Percentiles rank a stretch among this genome's conserved stretches.
These are phyloP conservation scores for Trifolium repens DNA, from an alignment of 306 rosid species.

Conservation along the genomic window DNA sequence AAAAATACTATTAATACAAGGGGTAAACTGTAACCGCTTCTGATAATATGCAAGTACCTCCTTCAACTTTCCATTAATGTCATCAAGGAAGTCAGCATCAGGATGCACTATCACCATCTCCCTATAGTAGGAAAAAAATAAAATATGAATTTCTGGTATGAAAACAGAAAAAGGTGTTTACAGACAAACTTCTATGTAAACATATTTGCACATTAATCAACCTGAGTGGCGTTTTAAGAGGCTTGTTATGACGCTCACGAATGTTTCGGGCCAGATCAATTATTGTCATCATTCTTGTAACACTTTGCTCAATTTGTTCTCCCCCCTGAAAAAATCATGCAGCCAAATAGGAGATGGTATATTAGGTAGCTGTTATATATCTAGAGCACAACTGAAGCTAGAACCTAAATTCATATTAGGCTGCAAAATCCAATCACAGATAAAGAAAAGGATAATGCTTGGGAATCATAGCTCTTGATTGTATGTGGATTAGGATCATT, in stretches of 20 bases:
- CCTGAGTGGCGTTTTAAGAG: constrained; percentile 96
- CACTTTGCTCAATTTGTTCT: constrained; percentile 89
- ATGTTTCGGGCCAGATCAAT: constrained; percentile 96
- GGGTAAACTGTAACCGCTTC: neutral
- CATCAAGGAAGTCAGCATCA: constrained; percentile 82
- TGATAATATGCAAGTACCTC: constrained; percentile 63
- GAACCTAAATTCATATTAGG: constrained; percentile 4
- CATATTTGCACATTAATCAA: constrained; percentile 38
- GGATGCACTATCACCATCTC: constrained; percentile 98
- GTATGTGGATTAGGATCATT: constrained; percentile 5
- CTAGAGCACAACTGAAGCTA: constrained; percentile 29
- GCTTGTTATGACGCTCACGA: constrained; percentile 94
- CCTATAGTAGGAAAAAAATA: constrained; percentile 49
- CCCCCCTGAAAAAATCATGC: constrained; percentile 61
- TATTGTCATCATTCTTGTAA: constrained; percentile 87
- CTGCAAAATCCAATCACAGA: constrained; percentile 20
- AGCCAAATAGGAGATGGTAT: constrained; percentile 27
- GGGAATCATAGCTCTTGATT: constrained; percentile 11
- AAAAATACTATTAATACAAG: constrained; percentile 22
- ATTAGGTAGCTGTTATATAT: constrained; percentile 25
- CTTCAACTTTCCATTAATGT: constrained; percentile 82
- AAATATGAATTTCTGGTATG: neutral
- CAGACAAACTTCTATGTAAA: neutral
- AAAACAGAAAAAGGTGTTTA: constrained; percentile 16
- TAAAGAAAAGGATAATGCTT: constrained; percentile 10